These are phyloP conservation scores for Mentha longifolia DNA, from an alignment of 257 asterid species.

Conservation along the genomic window DNA sequence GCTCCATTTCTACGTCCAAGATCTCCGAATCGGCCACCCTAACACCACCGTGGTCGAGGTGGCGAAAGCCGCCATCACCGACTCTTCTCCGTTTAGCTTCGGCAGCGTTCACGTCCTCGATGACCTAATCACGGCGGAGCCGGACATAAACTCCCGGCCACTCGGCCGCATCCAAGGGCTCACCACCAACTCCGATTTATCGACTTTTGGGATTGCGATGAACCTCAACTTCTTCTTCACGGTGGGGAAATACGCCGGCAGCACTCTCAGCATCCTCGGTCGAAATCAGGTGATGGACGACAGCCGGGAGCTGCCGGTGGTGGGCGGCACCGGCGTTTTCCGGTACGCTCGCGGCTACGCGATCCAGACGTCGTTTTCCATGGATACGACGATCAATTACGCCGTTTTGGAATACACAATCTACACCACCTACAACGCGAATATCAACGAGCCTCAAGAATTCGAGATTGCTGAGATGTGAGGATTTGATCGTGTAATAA, in stretches of 20 bases:
- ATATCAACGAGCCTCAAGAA: not conserved
- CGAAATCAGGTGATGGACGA: slow-evolving; percentile 29
- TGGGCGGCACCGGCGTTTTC: slow-evolving; percentile 67
- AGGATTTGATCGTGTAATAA: not conserved
- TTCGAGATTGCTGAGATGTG: not conserved
- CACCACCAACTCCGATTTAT: slow-evolving; percentile 36
- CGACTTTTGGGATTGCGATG: slow-evolving; percentile 38
- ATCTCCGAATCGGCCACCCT: slow-evolving; percentile 28
- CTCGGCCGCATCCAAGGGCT: slow-evolving; percentile 60
- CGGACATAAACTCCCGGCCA: slow-evolving; percentile 27
- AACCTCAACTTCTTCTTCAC: slow-evolving; percentile 46
- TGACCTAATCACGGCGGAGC: slow-evolving; percentile 41
- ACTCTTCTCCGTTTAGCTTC: slow-evolving; percentile 25
- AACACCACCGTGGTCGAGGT: slow-evolving; percentile 39
- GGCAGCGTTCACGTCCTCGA: slow-evolving; percentile 45
- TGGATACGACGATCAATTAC: not conserved
- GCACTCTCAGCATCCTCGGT: slow-evolving; percentile 49
- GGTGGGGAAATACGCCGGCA: slow-evolving; percentile 46
- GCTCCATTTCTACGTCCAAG: slow-evolving; percentile 38
- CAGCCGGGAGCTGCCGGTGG: slow-evolving; percentile 52
- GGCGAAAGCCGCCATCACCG: slow-evolving; percentile 40
- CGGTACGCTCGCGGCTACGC: slow-evolving; percentile 54
- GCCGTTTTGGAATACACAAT: not conserved
- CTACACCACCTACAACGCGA: not conserved
- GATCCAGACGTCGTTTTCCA: not conserved